These are phyloP conservation scores for Leccinum aurantiacum DNA, from an alignment of 768 basidiomycete species.

Conservation along the genomic window DNA sequence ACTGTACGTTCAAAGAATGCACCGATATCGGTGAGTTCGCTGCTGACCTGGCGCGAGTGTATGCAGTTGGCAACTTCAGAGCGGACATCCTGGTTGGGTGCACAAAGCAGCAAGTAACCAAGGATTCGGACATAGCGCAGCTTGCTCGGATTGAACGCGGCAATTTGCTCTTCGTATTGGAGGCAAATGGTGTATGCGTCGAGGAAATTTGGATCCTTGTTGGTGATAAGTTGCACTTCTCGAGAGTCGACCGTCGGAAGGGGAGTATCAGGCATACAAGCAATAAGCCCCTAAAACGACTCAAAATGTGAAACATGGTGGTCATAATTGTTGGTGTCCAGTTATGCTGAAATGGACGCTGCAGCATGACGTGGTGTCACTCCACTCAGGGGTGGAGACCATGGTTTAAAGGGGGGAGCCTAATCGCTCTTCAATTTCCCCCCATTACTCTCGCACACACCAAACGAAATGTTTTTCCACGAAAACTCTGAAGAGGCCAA, in stretches of 20 bases:
- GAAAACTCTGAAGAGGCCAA: slow-evolving; percentile 25
- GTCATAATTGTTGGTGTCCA: too few relatives aligned
- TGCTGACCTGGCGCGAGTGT: neutral
- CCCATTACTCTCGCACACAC: neutral
- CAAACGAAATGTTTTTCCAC: slow-evolving; percentile 22
- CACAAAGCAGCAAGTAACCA: slow-evolving; percentile 7
- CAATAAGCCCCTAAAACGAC: too few relatives aligned
- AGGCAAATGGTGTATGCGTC: slow-evolving; percentile 5
- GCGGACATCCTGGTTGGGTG: neutral
- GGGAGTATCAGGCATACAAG: neutral
- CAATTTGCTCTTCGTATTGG: neutral
- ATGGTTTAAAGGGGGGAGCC: neutral
- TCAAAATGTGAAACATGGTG: too few relatives aligned
- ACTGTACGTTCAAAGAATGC: slow-evolving; percentile 5
- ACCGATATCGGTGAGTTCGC: neutral
- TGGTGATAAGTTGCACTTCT: neutral
- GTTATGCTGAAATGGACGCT: too few relatives aligned
- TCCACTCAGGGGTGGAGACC: neutral
- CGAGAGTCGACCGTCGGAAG: neutral
- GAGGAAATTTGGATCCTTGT: neutral
- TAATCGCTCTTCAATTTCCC: neutral
- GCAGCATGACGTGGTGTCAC: neutral
- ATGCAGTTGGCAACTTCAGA: slow-evolving; percentile 6
- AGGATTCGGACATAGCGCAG: slow-evolving; percentile 5
- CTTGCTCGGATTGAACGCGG: neutral